Evolutionary conservation across 1,284 basidiomycete species (phyloP).

Genomic region (Uromyces viciae-fabae): DNA sequence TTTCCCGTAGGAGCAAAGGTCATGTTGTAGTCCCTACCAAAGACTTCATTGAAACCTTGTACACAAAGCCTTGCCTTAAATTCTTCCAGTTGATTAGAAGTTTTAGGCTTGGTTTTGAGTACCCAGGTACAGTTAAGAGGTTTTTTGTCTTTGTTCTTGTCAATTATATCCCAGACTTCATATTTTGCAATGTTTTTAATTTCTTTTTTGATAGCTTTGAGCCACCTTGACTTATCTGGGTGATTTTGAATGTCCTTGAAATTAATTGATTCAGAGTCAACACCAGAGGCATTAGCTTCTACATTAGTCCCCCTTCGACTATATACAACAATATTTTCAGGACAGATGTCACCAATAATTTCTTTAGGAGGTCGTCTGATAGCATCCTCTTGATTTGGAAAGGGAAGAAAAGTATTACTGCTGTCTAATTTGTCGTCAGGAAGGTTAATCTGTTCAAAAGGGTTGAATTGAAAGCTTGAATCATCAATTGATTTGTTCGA

Average conservation of each 20-base stretch:
- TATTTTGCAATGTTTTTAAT: not conserved
- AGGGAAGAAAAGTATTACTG: not conserved
- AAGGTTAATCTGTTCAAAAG: not conserved
- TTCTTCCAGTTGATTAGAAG: not conserved
- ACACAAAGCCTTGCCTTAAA: conserved; percentile 1
- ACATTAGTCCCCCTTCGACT: not conserved
- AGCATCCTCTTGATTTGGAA: not conserved
- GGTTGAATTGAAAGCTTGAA: not conserved
- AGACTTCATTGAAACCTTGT: not conserved
- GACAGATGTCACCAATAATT: not conserved
- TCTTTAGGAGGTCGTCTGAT: not conserved
- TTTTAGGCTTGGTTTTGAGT: not conserved
- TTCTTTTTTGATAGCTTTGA: not conserved
- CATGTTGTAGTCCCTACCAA: not conserved
- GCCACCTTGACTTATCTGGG: not conserved
- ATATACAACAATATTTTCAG: not conserved
- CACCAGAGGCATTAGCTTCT: not conserved
- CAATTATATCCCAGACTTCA: conserved; percentile 4
- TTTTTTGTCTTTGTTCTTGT: not conserved
- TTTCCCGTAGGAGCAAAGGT: conserved; percentile 9
- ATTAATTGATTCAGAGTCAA: not conserved
- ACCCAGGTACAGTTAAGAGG: not conserved
- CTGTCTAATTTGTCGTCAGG: not conserved
- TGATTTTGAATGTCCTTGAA: not conserved
- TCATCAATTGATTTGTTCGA: not conserved